Conservation (phyloP, 2,329 filamentous ascomycete species). For the Drechslerella stenobrocha region DNA sequence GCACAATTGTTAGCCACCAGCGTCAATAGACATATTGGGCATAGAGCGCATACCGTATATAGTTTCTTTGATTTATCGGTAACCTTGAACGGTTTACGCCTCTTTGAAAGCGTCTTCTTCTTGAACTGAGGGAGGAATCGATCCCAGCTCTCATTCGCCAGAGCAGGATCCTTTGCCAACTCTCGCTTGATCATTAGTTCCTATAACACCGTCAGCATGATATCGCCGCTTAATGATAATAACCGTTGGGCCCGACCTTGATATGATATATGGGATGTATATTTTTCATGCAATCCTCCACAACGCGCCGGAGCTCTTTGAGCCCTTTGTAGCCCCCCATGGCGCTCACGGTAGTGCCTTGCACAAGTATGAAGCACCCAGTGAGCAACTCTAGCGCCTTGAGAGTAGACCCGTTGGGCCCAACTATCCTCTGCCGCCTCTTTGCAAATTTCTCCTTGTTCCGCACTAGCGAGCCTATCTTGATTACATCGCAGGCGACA, state of each 20-base stretch:
- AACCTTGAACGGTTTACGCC: conserved; percentile 78
- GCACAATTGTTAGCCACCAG: conserved; percentile 15
- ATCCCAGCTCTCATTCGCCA: conserved; percentile 90
- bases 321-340: conserved; percentile 93
- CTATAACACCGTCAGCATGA: conserved; percentile 53
- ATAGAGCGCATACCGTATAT: conserved; percentile 65
- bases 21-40: neutral
- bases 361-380: conserved; percentile 87
- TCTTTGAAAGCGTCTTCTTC: conserved; percentile 83
- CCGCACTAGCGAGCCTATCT: conserved; percentile 83
- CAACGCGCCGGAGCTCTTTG: conserved; percentile 84
- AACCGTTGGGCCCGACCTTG: conserved; percentile 63
- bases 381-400: conserved; percentile 94
- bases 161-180: conserved; percentile 81
- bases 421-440: conserved; percentile 85
- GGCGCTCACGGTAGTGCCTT: conserved; percentile 89
- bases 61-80: conserved; percentile 90
- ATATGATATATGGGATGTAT: conserved; percentile 89
- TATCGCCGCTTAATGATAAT: neutral
- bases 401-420: conserved; percentile 85
- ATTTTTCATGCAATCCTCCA: conserved; percentile 96
- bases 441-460: conserved; percentile 98
- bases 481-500: conserved; percentile 91
- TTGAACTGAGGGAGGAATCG: conserved; percentile 97
- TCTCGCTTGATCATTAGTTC: conserved; percentile 93